Base-by-base conservation (phyloP, 2,329 filamentous ascomycete genomes). In the Diplocarpon mali region DNA sequence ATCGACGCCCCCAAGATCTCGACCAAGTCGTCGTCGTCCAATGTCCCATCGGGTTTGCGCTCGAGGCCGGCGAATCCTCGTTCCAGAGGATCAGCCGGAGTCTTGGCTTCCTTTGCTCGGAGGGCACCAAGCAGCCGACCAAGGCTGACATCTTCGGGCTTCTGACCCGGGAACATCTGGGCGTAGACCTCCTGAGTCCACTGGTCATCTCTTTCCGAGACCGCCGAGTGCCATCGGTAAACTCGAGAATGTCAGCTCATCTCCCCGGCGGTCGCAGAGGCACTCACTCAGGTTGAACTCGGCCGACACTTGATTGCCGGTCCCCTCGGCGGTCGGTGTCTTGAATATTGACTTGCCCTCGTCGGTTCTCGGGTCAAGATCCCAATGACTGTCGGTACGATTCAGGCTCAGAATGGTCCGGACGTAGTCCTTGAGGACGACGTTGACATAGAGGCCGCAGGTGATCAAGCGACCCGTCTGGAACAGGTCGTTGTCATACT, bases 171-270 rank as follows among this genome's bases (percentile, higher is more conserved):
- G 51, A 87, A 78, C 1, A 85, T 62, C 35, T 75, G 65, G 1
- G 66, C 62, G 58, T 84, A 87, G 49, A 85, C 72, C 11, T 80
- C 69, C 54, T 87, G 73, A 16, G 86, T 83, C 85, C 86, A 93
- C 53, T 79, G 71, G 58, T 92, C 86, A 56, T 94, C 87, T 51
- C 76, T 78, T 46, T 78, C 74, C 31, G 73, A 75, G 54, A 92
- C 84, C 54, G 82, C 80, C 2, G 85, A 86, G 66, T 93, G 86
- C 85, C 86, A 93, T 51, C 86, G 74, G 62, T 94, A 93, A 53
- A 84, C 55, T 56, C 16, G 6, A 29, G 3, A n/a, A 10, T n/a
- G 30, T 56, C 7, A 52, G 48, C 24, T n/a, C 6, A n/a, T 35
- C 3, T 12, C 14, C 1, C 12, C 27, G 31, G 13, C 16, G 9